Evolutionary conservation across 345 rosid species (phyloP).

Genomic region (Arabis hirsuta): DNA sequence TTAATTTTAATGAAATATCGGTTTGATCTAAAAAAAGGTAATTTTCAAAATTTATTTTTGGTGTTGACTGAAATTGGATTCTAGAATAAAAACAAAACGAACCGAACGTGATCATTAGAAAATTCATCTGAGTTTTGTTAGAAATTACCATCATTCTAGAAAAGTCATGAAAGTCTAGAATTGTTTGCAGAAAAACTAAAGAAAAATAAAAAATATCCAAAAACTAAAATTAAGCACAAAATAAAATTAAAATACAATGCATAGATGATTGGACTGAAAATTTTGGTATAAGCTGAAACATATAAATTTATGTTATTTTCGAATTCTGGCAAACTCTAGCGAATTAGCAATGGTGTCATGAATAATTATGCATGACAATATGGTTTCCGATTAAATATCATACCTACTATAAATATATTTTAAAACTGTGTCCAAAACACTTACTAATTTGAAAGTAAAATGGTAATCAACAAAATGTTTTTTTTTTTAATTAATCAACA

Average conservation of each 20-base stretch:
- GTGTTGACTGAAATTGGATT: constrained; percentile 21
- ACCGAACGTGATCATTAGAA: not conserved
- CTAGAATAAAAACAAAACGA: constrained; percentile 17
- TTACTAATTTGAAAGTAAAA: too few species aligned
- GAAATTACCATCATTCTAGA: not conserved
- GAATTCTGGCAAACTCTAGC: too few species aligned
- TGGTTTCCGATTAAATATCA: too few species aligned
- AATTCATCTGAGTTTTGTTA: not conserved
- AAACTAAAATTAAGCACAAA: not conserved
- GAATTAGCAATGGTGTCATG: too few species aligned
- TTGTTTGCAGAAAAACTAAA: not conserved
- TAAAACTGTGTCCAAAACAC: too few species aligned
- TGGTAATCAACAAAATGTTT: too few species aligned
- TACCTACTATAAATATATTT: too few species aligned
- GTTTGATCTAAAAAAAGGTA: too few species aligned
- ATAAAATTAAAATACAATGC: not conserved
- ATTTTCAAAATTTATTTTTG: not conserved
- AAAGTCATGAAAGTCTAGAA: not conserved
- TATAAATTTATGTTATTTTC: too few species aligned
- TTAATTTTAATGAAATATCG: too few species aligned
- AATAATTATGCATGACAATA: too few species aligned
- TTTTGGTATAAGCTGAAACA: not conserved
- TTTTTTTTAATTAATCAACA: too few species aligned
- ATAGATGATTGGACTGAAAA: not conserved
- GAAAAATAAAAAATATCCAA: not conserved